Evolutionary conservation across 2,329 filamentous ascomycete species (phyloP).

Genomic region (Cryphonectria parasitica): DNA sequence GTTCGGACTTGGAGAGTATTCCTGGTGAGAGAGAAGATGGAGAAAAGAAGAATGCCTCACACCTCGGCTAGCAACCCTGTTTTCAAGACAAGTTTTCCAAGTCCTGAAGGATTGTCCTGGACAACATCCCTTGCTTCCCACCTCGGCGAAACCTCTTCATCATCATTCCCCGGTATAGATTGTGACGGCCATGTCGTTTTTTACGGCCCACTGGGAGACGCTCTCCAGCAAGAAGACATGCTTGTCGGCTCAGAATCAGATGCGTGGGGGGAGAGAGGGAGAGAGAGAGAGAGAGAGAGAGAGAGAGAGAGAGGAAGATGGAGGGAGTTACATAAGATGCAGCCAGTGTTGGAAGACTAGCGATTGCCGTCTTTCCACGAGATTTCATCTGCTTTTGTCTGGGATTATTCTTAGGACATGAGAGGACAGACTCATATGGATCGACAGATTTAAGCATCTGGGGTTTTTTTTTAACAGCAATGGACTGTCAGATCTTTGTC

Average conservation of each 20-base stretch:
- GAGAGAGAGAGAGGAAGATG: background rate
- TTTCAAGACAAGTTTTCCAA: background rate
- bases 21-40: background rate
- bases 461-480: background rate
- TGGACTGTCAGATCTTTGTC: background rate
- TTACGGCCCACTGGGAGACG: background rate
- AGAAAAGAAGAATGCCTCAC: background rate
- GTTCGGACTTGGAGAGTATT: background rate
- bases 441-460: background rate
- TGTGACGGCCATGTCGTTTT: background rate
- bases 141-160: background rate
- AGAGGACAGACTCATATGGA: background rate
- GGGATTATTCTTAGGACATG: no score
- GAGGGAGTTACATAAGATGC: background rate
- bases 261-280: background rate
- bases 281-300: background rate
- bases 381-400: no score
- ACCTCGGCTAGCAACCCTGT: background rate
- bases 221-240: background rate
- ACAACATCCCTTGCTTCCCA: constrained; percentile 1
- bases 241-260: background rate
- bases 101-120: background rate
- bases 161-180: background rate
- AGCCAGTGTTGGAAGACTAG: background rate
- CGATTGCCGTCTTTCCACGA: background rate